These are phyloP conservation scores for Phytopythium chamaehyphon DNA, from an alignment of 352 stramenopile species.

Conservation along the genomic window DNA sequence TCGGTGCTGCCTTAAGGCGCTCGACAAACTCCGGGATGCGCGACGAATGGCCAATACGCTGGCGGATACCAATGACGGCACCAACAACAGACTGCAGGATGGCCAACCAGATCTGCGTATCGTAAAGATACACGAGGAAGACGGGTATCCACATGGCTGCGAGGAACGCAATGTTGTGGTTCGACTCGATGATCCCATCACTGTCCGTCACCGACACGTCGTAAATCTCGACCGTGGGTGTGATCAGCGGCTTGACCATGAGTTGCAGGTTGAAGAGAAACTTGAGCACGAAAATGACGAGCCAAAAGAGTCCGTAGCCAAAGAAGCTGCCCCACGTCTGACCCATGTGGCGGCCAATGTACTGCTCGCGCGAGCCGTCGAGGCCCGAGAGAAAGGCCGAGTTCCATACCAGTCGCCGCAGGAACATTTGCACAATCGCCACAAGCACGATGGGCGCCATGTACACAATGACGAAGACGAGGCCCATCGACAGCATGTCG, in stretches of 20 bases:
- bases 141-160: constrained; percentile 72
- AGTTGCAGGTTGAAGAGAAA: constrained; percentile 97
- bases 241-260: constrained; percentile 96
- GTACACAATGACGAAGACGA: constrained; percentile 48
- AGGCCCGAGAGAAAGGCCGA: constrained; percentile 54
- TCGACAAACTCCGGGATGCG: constrained; percentile 73
- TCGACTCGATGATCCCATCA: constrained; percentile 58
- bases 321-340: constrained; percentile 66
- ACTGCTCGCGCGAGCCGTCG: constrained; percentile 71
- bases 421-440: constrained; percentile 67
- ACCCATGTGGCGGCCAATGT: constrained; percentile 77
- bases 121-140: constrained; percentile 85
- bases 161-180: constrained; percentile 83
- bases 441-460: constrained; percentile 54
- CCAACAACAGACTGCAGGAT: constrained; percentile 80
- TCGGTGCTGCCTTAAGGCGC: constrained; percentile 54
- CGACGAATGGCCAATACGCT: constrained; percentile 80
- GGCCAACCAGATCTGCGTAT: constrained; percentile 85
- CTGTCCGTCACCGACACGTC: constrained; percentile 49
- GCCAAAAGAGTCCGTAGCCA: constrained; percentile 74
- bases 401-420: constrained; percentile 47
- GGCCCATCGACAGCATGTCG: constrained; percentile 61
- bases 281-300: constrained; percentile 90
- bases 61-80: constrained; percentile 65
- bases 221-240: constrained; percentile 95